Evolutionary conservation across 1,284 basidiomycete species (phyloP), one percentile per base, ranked within the genome.

Genomic region (Singerocomus inundabilis): DNA sequence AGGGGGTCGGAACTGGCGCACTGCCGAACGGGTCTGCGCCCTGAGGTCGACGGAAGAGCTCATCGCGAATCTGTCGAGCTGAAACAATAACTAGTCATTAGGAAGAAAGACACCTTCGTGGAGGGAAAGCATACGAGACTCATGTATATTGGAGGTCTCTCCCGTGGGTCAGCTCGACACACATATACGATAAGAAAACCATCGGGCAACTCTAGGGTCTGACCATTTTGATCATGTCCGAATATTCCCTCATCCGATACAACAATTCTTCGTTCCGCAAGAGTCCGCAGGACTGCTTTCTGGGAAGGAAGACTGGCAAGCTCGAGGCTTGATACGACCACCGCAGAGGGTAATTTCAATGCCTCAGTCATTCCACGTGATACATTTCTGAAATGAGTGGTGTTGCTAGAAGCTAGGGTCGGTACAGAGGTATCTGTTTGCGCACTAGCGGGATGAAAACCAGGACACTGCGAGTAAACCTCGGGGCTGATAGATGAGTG

Each of bases 41-140:
- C 73, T 67, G 34, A 81, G 62, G 36, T 72, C 70, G 45, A 90
- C 67, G 35, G 79, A 79, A 5, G 78, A 77, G 57, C 85, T 89
- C 76, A 91, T 82, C 3, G 86, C 74, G 63, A 91, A 91, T 55
- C 78, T 80, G 62, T 91, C 88, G 21, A 91, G 72, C 88, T 91
- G 61, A 49, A 9, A 28, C 37, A 25, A 29, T 21, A 42, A 39
- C 33, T 24, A 5, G 34, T 52, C 37, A 57, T 9, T 25, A 12
- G 39, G 13, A 18, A 29, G 1, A 32, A 13, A 5, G 3, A 16
- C 15, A 16, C 42, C 34, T 31, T 24, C 24, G 15, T 25, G 15
- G 43, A 49, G 25, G 13, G 29, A 34, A 30, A 25, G 67, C 81
- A 57, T 63, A 89, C 88, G 62, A 90, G 66, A 48, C 72, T 76